Percentiles rank a stretch among this genome's conserved stretches.
phyloP scores from a whole-genome alignment of 106 monocot genomes.

The Dendrobium chrysotoxum region DNA sequence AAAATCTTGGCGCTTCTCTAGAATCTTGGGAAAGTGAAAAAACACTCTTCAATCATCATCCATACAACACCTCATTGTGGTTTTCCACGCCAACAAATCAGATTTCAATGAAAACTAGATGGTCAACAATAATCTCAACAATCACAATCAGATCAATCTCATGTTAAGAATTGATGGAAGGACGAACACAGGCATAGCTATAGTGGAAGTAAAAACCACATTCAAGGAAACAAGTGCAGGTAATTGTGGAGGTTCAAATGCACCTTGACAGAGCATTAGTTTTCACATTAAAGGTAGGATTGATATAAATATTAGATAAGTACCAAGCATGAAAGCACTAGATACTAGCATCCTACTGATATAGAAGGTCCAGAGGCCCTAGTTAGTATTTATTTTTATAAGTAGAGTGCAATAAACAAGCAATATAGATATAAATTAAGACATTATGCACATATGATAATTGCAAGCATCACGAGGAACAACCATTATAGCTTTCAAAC shows the following conservation, averaged over 20 bases:
- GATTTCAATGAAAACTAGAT: neutral
- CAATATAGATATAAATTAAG: too few species aligned
- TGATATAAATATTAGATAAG: neutral
- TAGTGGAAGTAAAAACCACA: neutral
- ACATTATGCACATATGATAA: too few species aligned
- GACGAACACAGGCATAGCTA: neutral
- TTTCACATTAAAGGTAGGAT: neutral
- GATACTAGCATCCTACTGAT: neutral
- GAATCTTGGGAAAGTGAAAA: neutral
- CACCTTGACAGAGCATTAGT: neutral
- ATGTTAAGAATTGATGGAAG: neutral
- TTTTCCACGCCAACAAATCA: neutral
- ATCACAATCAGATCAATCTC: neutral
- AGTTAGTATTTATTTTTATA: neutral
- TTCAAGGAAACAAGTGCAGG: neutral
- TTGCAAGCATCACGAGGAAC: too few species aligned
- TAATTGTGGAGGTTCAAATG: neutral
- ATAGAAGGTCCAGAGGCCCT: neutral
- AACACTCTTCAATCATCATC: neutral
- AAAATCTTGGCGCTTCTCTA: neutral
- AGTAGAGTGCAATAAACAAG: too few species aligned
- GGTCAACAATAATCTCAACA: neutral
- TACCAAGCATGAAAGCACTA: neutral
- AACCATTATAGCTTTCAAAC: too few species aligned
- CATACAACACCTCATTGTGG: neutral